Conservation (phyloP, 2,329 filamentous ascomycete species). For the Blastomyces parvus region DNA sequence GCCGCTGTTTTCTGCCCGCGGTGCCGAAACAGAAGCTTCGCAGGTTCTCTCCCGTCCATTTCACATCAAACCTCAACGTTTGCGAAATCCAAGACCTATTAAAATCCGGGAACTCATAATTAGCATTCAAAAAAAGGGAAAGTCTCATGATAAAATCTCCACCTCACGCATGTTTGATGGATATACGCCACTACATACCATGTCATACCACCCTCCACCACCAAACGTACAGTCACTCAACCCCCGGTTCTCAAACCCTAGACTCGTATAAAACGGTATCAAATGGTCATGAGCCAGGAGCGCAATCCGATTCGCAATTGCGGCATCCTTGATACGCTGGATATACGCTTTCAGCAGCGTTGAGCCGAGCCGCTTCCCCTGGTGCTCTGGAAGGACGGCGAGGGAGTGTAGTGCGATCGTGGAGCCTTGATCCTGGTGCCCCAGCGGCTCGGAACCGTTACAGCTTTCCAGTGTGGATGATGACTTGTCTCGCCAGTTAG, state of each 20-base stretch:
- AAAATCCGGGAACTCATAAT: not conserved
- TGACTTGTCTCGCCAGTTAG: constrained; percentile 50
- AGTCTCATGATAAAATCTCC: not conserved
- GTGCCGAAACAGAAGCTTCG: not conserved
- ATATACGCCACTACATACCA: constrained; percentile 47
- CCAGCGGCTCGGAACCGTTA: constrained; percentile 41
- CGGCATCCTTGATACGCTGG: constrained; percentile 62
- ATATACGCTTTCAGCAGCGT: constrained; percentile 67
- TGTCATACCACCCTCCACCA: constrained; percentile 71
- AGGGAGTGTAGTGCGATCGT: constrained; percentile 77
- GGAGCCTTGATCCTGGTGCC: constrained; percentile 62
- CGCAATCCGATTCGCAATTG: constrained; percentile 61
- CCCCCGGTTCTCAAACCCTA: constrained; percentile 62
- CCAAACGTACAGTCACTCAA: constrained; percentile 61
- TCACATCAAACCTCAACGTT: constrained; percentile 1
- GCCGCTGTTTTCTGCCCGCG: not conserved
- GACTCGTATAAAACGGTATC: constrained; percentile 63
- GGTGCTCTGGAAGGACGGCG: constrained; percentile 65
- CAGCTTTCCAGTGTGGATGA: constrained; percentile 21
- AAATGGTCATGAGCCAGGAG: constrained; percentile 68
- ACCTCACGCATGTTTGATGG: not conserved
- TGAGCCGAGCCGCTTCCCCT: constrained; percentile 62
- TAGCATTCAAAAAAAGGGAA: not conserved
- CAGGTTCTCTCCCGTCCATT: not conserved
- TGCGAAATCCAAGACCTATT: constrained; percentile 14